These are phyloP conservation scores for Hanseniaspora pseudoguilliermondii DNA, from an alignment of 805 yeast genomes.

Conservation along the genomic window DNA sequence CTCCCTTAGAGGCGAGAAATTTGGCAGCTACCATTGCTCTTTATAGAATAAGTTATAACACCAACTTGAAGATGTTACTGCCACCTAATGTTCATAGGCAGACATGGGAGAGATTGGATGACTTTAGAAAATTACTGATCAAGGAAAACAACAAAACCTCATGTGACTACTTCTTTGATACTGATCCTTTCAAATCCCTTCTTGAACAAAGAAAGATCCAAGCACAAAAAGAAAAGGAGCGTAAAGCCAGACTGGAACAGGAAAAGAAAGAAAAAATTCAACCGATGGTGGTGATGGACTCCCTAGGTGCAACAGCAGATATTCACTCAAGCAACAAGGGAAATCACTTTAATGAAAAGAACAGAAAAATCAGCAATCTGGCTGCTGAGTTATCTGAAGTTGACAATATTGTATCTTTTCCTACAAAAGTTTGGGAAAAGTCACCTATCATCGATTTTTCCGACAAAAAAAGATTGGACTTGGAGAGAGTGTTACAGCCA, in stretches of 20 bases:
- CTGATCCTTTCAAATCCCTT: conserved; percentile 65
- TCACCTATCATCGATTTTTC: conserved; percentile 60
- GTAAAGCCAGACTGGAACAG: conserved; percentile 34
- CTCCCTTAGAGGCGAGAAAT: conserved; percentile 82
- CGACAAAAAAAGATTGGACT: conserved; percentile 44
- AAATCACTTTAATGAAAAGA: conserved; percentile 12
- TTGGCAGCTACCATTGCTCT: conserved; percentile 80
- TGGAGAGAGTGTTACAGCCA: conserved; percentile 28
- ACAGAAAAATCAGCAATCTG: conserved; percentile 15
- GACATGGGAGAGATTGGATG: conserved; percentile 65
- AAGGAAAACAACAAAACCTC: conserved; percentile 32
- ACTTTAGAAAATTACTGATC: conserved; percentile 38
- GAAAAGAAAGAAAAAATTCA: conserved; percentile 21
- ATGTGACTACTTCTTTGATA: conserved; percentile 43
- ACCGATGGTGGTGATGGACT: conserved; percentile 16
- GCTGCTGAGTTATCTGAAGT: conserved; percentile 1
- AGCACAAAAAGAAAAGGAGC: conserved; percentile 36
- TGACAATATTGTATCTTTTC: conserved; percentile 21
- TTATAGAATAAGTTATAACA: conserved; percentile 64
- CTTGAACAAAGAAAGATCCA: conserved; percentile 42
- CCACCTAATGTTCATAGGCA: conserved; percentile 64
- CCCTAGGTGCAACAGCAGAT: neutral
- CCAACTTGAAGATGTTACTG: conserved; percentile 73
- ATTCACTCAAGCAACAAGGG: neutral
- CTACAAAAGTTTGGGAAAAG: conserved; percentile 53